Percentiles rank a stretch among this genome's conserved stretches.
Evolutionary conservation across 108 stramenopile genomes (phyloP).

Genomic region (Mediolabrus comicus): DNA sequence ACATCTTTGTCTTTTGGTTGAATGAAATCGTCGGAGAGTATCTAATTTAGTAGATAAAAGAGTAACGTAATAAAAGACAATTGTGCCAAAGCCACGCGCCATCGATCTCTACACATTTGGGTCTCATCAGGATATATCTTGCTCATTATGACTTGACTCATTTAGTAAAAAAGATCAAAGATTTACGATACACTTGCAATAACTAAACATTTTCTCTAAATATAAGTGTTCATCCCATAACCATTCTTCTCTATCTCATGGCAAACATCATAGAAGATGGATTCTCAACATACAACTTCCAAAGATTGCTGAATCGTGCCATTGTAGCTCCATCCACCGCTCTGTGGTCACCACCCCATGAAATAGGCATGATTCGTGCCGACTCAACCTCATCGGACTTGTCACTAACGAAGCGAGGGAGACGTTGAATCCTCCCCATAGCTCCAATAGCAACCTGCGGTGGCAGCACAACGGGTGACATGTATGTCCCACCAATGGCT

Average conservation of each 20-base stretch:
- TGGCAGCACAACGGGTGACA: constrained; percentile 85
- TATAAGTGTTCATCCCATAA: not conserved
- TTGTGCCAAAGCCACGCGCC: too few relatives aligned
- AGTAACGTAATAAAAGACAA: too few relatives aligned
- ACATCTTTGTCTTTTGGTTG: too few relatives aligned
- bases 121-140: too few relatives aligned
- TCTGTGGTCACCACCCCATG: constrained; percentile 98
- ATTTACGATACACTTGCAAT: too few relatives aligned
- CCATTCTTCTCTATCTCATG: constrained; percentile 64
- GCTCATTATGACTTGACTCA: too few relatives aligned
- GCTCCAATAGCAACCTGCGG: constrained; percentile 98
- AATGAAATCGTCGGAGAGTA: too few relatives aligned
- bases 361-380: constrained; percentile 81
- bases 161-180: too few relatives aligned
- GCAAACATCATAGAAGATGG: constrained; percentile 64
- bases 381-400: constrained; percentile 63
- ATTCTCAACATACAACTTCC: constrained; percentile 71
- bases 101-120: too few relatives aligned
- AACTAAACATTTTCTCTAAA: not conserved
- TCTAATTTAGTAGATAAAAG: too few relatives aligned
- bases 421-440: constrained; percentile 87
- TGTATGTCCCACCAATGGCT: constrained; percentile 96
- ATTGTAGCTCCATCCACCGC: constrained; percentile 98
- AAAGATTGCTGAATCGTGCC: constrained; percentile 77
- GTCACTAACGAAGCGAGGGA: constrained; percentile 84